A percentile compares a stretch with the other conserved stretches of the same genome.
These are phyloP conservation scores for Litchi chinensis DNA, from an alignment of 345 rosid genomes.

Conservation along the genomic window DNA sequence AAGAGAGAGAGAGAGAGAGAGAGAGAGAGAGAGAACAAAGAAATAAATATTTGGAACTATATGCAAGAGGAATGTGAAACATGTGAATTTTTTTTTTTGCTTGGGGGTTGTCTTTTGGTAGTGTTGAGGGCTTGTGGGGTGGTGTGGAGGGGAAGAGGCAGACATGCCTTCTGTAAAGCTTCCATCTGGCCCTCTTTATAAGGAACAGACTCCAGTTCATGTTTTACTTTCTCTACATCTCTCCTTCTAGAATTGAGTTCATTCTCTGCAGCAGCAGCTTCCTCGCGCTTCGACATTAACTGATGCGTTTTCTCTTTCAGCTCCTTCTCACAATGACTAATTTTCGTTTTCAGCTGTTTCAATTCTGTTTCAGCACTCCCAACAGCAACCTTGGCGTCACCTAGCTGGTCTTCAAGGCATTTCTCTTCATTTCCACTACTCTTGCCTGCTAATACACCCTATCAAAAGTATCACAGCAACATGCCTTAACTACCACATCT, in stretches of 20 bases:
- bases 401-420: conserved; percentile 96
- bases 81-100: neutral
- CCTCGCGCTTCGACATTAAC: conserved; percentile 72
- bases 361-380: conserved; percentile 88
- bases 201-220: conserved; percentile 63
- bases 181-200: conserved; percentile 84
- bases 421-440: conserved; percentile 93
- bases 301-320: conserved; percentile 74
- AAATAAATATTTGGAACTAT: neutral
- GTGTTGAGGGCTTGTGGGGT: neutral
- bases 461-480: conserved; percentile 19
- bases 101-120: neutral
- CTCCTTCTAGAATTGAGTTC: conserved; percentile 67
- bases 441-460: conserved; percentile 97
- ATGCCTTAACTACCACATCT: conserved; percentile 21
- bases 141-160: conserved; percentile 12
- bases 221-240: conserved; percentile 65
- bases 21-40: no score
- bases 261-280: conserved; percentile 73
- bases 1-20: no score
- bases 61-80: neutral
- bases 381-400: conserved; percentile 87
- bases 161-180: conserved; percentile 79
- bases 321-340: conserved; percentile 79
- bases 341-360: conserved; percentile 84